Conservation (phyloP, 192 early-diverging fungal species). For the Gryganskiella cystojenkinii region DNA sequence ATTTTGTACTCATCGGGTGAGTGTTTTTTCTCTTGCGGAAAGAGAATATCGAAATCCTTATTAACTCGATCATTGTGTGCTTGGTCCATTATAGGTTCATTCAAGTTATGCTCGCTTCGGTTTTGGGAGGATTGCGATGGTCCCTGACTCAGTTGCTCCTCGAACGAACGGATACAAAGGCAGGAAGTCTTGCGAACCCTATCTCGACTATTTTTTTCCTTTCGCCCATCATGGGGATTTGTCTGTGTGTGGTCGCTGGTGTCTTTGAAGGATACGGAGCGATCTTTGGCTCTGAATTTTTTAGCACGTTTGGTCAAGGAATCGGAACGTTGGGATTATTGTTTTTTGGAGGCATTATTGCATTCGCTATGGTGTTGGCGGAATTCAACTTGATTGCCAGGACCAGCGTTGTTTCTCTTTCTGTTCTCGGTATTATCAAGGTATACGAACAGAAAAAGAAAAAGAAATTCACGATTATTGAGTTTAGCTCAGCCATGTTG, state of each 20-base stretch:
- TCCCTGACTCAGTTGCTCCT: constrained; percentile 88
- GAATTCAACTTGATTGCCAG: constrained; percentile 87
- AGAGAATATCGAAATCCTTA: background rate
- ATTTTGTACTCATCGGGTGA: constrained; percentile 83
- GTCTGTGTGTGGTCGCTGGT: constrained; percentile 72
- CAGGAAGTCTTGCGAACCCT: constrained; percentile 88
- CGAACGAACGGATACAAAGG: constrained; percentile 59
- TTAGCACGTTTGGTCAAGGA: constrained; percentile 44
- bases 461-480: background rate
- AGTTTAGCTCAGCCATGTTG: background rate
- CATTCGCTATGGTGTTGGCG: constrained; percentile 88
- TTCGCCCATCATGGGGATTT: constrained; percentile 80
- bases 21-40: background rate
- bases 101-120: constrained; percentile 81
- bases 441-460: constrained; percentile 8
- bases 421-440: constrained; percentile 89
- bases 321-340: constrained; percentile 66
- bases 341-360: constrained; percentile 82
- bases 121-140: constrained; percentile 92
- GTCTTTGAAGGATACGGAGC: constrained; percentile 70
- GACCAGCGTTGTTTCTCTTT: constrained; percentile 88
- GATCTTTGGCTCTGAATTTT: constrained; percentile 64
- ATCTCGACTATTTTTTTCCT: constrained; percentile 87
- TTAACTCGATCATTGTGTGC: too few relatives aligned
- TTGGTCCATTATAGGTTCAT: constrained; percentile 65